These are phyloP conservation scores for Arthrinium puccinioides DNA, from an alignment of 2,329 filamentous ascomycete species.

Conservation along the genomic window DNA sequence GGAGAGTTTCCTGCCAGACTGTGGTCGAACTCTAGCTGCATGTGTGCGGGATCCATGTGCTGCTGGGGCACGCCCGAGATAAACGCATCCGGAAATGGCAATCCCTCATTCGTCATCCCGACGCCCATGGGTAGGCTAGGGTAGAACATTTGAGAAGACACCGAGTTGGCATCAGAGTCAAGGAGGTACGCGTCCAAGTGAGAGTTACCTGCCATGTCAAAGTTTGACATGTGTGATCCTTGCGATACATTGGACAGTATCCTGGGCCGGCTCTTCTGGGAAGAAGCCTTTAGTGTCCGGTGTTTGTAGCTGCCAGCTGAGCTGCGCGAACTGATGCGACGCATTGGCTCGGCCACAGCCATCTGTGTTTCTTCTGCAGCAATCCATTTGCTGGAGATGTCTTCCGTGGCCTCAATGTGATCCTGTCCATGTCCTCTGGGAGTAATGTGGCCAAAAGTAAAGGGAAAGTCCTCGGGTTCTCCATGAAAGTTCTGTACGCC, in stretches of 20 bases:
- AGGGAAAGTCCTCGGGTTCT: constrained; percentile 49
- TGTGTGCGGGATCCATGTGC: constrained; percentile 50
- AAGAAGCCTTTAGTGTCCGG: constrained; percentile 32
- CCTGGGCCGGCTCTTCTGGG: constrained; percentile 33
- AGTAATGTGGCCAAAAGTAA: constrained; percentile 47
- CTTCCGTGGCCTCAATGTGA: constrained; percentile 38
- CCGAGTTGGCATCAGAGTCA: constrained; percentile 39
- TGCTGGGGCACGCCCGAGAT: constrained; percentile 37
- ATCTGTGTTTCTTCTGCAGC: constrained; percentile 26
- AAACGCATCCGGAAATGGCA: constrained; percentile 35
- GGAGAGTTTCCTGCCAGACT: constrained; percentile 42
- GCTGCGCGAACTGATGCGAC: constrained; percentile 34
- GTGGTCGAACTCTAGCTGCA: constrained; percentile 46
- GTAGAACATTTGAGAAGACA: constrained; percentile 45
- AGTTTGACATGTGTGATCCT: constrained; percentile 39
- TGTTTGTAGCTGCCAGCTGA: constrained; percentile 27
- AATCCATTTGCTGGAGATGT: constrained; percentile 41
- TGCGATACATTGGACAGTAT: constrained; percentile 42
- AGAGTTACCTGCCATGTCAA: constrained; percentile 46
- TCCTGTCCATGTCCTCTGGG: constrained; percentile 40
- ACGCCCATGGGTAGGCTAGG: constrained; percentile 37
- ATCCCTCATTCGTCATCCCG: constrained; percentile 33
- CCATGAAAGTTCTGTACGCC: constrained; percentile 53
- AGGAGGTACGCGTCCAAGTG: constrained; percentile 46
- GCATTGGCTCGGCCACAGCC: constrained; percentile 35